A percentile compares a stretch with the other conserved stretches of the same genome.
Conservation (phyloP, 345 rosid genomes). For the Ceriops decandra region DNA sequence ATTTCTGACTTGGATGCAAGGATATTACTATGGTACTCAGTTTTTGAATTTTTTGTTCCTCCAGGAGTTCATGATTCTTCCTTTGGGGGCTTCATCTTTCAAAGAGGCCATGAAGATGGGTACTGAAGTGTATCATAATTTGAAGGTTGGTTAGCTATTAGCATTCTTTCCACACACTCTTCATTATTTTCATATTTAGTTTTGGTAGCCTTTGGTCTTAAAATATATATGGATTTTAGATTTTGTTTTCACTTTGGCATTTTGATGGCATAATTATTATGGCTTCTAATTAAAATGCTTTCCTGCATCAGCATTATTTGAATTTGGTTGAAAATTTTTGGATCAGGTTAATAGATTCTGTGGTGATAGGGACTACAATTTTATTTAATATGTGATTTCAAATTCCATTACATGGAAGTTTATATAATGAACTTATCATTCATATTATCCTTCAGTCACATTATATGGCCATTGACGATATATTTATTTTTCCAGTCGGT, state of each 20-base stretch:
- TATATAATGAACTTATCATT: not conserved
- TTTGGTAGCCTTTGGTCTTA: not conserved
- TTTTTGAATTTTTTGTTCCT: conserved; percentile 10
- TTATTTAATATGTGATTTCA: not conserved
- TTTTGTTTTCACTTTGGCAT: not conserved
- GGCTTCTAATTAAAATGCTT: too few relatives aligned
- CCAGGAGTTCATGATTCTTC: conserved; percentile 74
- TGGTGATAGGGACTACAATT: not conserved
- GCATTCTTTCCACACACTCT: not conserved
- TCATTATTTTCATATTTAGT: not conserved
- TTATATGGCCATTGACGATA: not conserved
- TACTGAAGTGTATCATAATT: conserved; percentile 61
- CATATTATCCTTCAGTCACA: not conserved
- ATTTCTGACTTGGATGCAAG: not conserved
- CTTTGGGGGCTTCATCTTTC: conserved; percentile 60
- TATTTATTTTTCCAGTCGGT: conserved; percentile 32
- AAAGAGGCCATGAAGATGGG: conserved; percentile 84
- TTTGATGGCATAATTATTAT: conserved; percentile 1
- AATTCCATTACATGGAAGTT: not conserved
- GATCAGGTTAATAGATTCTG: not conserved
- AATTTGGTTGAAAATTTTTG: not conserved
- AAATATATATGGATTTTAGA: too few relatives aligned
- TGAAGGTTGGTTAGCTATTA: conserved; percentile 38
- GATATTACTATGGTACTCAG: not conserved
- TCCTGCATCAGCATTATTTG: too few relatives aligned